A percentile compares a stretch with the other conserved stretches of the same genome.
These are phyloP conservation scores for Medicago ruthenica DNA, from an alignment of 306 rosid species.

Conservation along the genomic window DNA sequence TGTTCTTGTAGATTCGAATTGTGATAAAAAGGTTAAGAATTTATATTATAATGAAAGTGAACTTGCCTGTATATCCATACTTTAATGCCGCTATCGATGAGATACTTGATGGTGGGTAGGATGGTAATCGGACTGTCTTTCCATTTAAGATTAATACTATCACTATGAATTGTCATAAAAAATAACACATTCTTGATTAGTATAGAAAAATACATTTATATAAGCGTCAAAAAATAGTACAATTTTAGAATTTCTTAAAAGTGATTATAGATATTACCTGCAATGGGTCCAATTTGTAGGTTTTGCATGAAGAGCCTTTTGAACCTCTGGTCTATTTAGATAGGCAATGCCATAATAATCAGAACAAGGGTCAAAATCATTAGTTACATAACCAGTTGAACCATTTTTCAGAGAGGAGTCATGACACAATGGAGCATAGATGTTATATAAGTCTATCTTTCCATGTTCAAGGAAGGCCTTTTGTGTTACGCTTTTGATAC, in stretches of 20 bases:
- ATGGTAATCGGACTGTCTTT: conserved; percentile 40
- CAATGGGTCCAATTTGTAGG: conserved; percentile 56
- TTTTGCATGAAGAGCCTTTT: conserved; percentile 58
- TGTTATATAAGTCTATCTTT: conserved; percentile 42
- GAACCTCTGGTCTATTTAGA: conserved; percentile 61
- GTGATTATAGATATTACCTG: conserved; percentile 43
- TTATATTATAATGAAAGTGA: background rate
- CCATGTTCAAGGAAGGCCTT: conserved; percentile 43
- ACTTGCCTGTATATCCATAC: conserved; percentile 53
- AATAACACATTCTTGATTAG: background rate
- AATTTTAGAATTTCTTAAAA: background rate
- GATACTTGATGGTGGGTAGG: conserved; percentile 44
- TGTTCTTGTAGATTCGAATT: conserved; percentile 20
- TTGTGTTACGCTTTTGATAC: background rate
- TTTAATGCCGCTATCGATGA: conserved; percentile 15
- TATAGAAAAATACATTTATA: background rate
- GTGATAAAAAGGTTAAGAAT: background rate
- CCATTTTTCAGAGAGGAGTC: conserved; percentile 37
- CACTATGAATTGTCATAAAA: conserved; percentile 38
- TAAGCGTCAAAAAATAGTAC: background rate
- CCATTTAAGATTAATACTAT: conserved; percentile 21
- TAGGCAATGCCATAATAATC: conserved; percentile 45
- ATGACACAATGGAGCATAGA: conserved; percentile 60
- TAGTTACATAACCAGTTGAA: conserved; percentile 50
- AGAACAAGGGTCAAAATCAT: conserved; percentile 60